Percentiles rank a stretch among this genome's conserved stretches.
phyloP scores from a whole-genome alignment of 2,329 filamentous ascomycete genomes.

The Penicillium griseofulvum region DNA sequence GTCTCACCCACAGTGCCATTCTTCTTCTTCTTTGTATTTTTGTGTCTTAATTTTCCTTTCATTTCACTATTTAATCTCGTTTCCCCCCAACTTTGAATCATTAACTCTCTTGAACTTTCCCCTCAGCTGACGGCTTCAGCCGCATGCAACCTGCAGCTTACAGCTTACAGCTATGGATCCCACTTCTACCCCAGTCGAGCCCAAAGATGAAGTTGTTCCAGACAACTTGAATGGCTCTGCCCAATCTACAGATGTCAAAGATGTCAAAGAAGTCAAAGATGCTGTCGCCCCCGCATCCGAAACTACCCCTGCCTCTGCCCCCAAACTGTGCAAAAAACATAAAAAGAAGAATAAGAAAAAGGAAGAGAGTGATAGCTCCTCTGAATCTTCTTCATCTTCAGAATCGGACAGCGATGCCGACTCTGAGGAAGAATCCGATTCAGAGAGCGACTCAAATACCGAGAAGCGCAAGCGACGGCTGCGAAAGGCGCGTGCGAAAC shows the following conservation, averaged over 20 bases:
- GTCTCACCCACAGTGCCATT: conserved; percentile 12
- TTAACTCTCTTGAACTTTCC: neutral
- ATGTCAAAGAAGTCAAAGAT: conserved; percentile 16
- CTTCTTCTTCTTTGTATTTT: conserved; percentile 3
- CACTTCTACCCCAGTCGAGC: conserved; percentile 23
- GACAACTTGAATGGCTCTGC: conserved; percentile 24
- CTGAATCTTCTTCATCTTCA: conserved; percentile 21
- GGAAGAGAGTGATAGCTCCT: conserved; percentile 18
- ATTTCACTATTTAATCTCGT: neutral
- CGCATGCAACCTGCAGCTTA: neutral
- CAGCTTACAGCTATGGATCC: conserved; percentile 16
- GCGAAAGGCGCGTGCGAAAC: conserved; percentile 38
- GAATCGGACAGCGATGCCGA: conserved; percentile 21
- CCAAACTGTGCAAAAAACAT: conserved; percentile 37
- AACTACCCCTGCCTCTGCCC: conserved; percentile 3
- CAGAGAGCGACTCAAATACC: conserved; percentile 22
- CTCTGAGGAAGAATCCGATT: conserved; percentile 11
- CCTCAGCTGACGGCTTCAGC: neutral
- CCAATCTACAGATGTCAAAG: conserved; percentile 12
- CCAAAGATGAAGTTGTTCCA: conserved; percentile 32
- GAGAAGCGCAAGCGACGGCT: conserved; percentile 33
- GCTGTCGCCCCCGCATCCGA: conserved; percentile 24
- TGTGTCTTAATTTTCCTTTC: neutral
- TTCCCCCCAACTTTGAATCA: neutral
- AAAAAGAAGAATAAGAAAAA: conserved; percentile 22